Base-by-base conservation (phyloP, 306 rosid genomes). In the Dryas octopetala region DNA sequence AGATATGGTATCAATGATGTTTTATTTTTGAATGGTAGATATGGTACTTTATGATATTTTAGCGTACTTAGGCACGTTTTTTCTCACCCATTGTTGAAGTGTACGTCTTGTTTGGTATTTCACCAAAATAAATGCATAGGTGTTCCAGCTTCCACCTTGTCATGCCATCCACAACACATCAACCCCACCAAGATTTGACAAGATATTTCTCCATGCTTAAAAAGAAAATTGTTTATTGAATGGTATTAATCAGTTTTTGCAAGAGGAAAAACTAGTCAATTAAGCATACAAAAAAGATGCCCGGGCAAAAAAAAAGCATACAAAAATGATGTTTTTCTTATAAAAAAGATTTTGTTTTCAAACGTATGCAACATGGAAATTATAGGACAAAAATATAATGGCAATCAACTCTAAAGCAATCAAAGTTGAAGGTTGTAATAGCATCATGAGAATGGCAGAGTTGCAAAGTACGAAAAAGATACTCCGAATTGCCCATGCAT, bases 121-220 rank as follows among this genome's bases (percentile, higher is more conserved):
- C 13, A 44, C 6, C 17, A 41, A 41, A 71, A 55, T 71, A 55
- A 71, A 54, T 71, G 75, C 43, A 71, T 7, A 13, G 75, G 23
- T 0, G 12, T 40, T 52, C 16, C 66, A 48, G 26, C 26, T 58
- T 71, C 17, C 66, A 71, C 5, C 54, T 57, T 45, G 66, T 12
- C 11, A 55, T 45, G 76, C 44, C 3, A 43, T 44, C 55, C n/a
- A 6, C n/a, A 45, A 26, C 46, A 45, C 38, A 26, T 5, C 2
- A 28, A 46, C 48, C 76, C 68, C 68, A 60, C 76, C 40, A 46
- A 32, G 68, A 46, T 59, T 11, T 58, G 26, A 55, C 45, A 19
- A 44, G 55, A 23, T 5, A 9, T 9, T 9, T 53, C 53, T 49
- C 5, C 19, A 16, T 63, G 44, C 4, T 3, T 10, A 19, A 2